Conservation (phyloP, 345 rosid species). For the Excoecaria agallocha region DNA sequence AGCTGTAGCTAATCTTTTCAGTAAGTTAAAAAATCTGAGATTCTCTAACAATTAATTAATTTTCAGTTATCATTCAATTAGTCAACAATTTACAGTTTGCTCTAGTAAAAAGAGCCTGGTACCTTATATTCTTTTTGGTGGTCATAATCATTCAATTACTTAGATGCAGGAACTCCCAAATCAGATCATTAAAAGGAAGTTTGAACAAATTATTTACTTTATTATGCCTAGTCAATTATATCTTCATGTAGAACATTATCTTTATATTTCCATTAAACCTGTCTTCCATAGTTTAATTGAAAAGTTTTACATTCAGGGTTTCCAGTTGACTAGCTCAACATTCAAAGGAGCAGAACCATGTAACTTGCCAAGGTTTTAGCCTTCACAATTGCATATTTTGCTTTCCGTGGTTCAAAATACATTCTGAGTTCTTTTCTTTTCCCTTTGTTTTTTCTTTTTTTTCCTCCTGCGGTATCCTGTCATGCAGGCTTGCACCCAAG, state of each 20-base stretch:
- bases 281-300: slow-evolving; percentile 5
- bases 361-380: slow-evolving; percentile 50
- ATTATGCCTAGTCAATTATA: not conserved
- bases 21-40: no score
- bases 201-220: not conserved
- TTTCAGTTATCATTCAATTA: not conserved
- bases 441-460: not conserved
- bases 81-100: not conserved
- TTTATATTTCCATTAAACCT: not conserved
- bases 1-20: no score
- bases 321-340: slow-evolving; percentile 33
- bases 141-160: not conserved
- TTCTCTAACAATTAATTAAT: not conserved
- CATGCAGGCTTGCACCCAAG: slow-evolving; percentile 79
- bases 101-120: not conserved
- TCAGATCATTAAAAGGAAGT: not conserved
- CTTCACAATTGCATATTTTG: slow-evolving; percentile 16
- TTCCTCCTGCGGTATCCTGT: not conserved
- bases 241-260: no score
- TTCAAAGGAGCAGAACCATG: slow-evolving; percentile 29
- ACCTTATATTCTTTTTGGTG: not conserved
- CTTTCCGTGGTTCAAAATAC: slow-evolving; percentile 7
- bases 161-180: not conserved
- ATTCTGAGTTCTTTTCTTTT: slow-evolving; percentile 12
- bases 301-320: slow-evolving; percentile 42